Evolutionary conservation across 2,329 filamentous ascomycete genomes (phyloP), one percentile per base, ranked within the genome.

Genomic region (Tolypocladium amazonense): DNA sequence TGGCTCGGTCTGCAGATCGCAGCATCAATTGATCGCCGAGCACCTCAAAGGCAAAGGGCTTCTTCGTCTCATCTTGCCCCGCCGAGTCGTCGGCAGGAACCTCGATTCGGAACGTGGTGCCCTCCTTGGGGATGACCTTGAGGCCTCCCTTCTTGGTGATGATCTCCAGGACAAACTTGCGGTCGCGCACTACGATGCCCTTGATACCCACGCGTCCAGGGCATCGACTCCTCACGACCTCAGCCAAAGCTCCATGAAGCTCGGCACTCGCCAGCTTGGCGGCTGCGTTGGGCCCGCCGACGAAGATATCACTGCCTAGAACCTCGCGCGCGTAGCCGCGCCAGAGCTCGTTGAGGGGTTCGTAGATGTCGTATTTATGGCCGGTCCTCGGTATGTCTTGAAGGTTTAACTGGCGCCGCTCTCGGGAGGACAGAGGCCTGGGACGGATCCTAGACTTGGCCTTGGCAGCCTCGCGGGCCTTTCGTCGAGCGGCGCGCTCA

Each of bases 111-210:
- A 99, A 97, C 23, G 93, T 80, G 0, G 92, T 93, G 45, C 92
- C 88, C 70, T 96, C 92, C 71, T 99, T 99, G 4, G 94, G 93
- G 60, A 97, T 80, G 47, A 85, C 79, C 76, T 94, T 96, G 52
- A 94, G 68, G 65, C 81, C 77, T 73, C 92, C 81, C 65, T 79
- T 81, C 68, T 73, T 78, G 3, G 90, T 96, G 45, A 97, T 81
- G 62, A 99, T 76, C 72, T 96, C 89, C 73, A 97, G 90, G 1
- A 88, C 87, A 68, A 89, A 93, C 71, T 88, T 91, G 57, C 89
- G 88, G 76, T 99, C 94, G 71, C 90, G 86, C 47, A 97, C 85
- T 62, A 97, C 89, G 66, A 97, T 93, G 20, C 94, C 94, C 67
- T 80, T 84, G 58, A 93, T 75, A 0, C 94, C 93, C 0, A 99